Base-by-base conservation (phyloP, 257 asterid species). In the Pogostemon cablin region DNA sequence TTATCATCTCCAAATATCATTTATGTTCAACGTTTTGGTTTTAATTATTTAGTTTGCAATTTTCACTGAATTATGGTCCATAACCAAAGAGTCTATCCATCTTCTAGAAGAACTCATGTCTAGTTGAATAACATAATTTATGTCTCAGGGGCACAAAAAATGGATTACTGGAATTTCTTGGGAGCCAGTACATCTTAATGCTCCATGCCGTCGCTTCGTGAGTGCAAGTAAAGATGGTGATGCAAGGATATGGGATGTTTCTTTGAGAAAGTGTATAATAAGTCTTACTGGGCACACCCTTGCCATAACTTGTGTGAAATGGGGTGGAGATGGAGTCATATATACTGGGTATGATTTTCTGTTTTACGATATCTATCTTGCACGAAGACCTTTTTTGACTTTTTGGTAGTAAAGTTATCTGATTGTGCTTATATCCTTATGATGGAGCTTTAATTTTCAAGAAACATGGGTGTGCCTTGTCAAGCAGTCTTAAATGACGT, bases 211-310 rank as follows among this genome's bases (percentile, higher is more conserved):
- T 59, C 97, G 97, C 43, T 87, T 93, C 65, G 98, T 93, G 34
- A 93, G 97, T 83, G 87, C 93, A 50, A 91, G 97, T 83, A 93
- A 93, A 87, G 99, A 93, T 81, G 99, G 99, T 41, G 96, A 91
- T 89, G 96, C 99, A 57, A 90, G 97, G 74, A 93, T 93, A 81
- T 93, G 97, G 99, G 99, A 93, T 77, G 88, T 81, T 69, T 46
- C 86, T 39, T 74, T 82, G 77, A 91, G 75, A 84, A 89, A 84
- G 81, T 89, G 91, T 79, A 78, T 86, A 73, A 82, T 86, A 72
- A 80, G 81, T 76, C 96, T 93, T 72, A 83, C 88, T 32, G 97
- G 99, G 43, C 99, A 93, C 74, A 89, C 96, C 48, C 95, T 87
- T 75, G 96, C 99, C 79, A 76, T 93, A 78, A 93, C 99, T 40